Evolutionary conservation across 2,329 filamentous ascomycete genomes (phyloP).

Genomic region (Biscogniauxia mediterranea): DNA sequence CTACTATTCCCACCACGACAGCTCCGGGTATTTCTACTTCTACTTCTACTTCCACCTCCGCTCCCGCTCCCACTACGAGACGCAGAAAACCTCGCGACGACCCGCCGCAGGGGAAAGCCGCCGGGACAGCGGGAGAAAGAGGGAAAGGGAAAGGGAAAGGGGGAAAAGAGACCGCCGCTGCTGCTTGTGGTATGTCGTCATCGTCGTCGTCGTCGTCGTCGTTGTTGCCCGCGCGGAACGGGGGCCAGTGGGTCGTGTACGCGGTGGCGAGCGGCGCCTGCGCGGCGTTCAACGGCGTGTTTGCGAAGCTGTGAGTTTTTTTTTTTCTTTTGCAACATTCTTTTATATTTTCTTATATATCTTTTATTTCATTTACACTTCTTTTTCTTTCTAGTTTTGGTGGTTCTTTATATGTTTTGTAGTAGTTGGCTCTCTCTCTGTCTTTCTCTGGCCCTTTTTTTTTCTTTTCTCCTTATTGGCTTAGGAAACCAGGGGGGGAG

Average conservation of each 20-base stretch:
- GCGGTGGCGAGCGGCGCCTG: constrained; percentile 74
- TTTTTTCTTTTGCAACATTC: neutral
- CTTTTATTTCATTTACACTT: too few species aligned
- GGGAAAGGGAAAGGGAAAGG: too few species aligned
- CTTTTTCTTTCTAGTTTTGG: neutral
- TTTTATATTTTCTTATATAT: too few species aligned
- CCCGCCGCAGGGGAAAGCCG: constrained; percentile 4
- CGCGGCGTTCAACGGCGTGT: constrained; percentile 78
- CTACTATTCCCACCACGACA: neutral
- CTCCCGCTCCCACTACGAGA: neutral
- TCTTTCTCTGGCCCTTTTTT: too few species aligned
- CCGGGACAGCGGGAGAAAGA: neutral
- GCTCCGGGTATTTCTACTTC: too few species aligned
- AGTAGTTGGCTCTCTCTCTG: neutral
- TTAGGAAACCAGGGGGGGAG: too few species aligned
- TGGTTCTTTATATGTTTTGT: too few species aligned
- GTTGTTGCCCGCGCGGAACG: constrained; percentile 31
- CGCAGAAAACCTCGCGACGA: neutral
- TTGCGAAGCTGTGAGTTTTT: constrained; percentile 71
- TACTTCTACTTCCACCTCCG: neutral
- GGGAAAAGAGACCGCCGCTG: neutral
- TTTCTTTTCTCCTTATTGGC: too few species aligned
- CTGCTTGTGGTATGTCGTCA: neutral
- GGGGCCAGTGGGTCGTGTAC: constrained; percentile 61
- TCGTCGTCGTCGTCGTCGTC: constrained; percentile 15